Evolutionary conservation across 768 basidiomycete species (phyloP), one percentile per base, ranked within the genome.

Genomic region (Lactifluus volemus): DNA sequence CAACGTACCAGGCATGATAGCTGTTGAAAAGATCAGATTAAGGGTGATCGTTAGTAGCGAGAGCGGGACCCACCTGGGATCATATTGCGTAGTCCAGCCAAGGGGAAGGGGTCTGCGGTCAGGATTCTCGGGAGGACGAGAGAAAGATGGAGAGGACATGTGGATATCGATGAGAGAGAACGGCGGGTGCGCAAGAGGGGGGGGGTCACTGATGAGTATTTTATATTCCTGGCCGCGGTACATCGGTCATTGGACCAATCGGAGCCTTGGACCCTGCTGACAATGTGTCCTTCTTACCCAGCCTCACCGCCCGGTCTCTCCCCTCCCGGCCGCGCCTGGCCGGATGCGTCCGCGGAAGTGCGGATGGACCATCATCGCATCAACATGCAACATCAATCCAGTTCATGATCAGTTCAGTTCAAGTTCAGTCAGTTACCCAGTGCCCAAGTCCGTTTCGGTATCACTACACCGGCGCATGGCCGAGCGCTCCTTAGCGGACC

Each of bases 41-140:
- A 45, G 34, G 21, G 21, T 52, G 61, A 58, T 56, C 21, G 51
- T 25, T n/a, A 42, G 58, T 55, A 45, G 66, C 51, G 62, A 64
- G 73, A 68, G 9, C 32, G 48, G 42, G 61, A 78, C 84, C 51
- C 68, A 89, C 89, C 83, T 84, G 56, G 68, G 50, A 66, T 91
- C 87, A 67, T 76, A 90, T 66, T 88, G 85, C 17, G 79, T 72
- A 17, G 81, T 74, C 87, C 87, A 90, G 42, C 88, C 88, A 1
- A 73, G 73, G 10, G 88, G 88, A 1, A 89, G 77, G 4, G 76
- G 73, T 55, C 88, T 79, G 12, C 72, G 69, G 68, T 89, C 88
- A n/a, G 79, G 79, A 70, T 82, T 82, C 41, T 42, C 41, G 10
- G 61, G 49, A 15, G 63, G 44, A 39, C 66, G 54, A 47, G 61